These are phyloP conservation scores for Diversispora epigaea DNA, from an alignment of 192 early-diverging fungal genomes.

Conservation along the genomic window DNA sequence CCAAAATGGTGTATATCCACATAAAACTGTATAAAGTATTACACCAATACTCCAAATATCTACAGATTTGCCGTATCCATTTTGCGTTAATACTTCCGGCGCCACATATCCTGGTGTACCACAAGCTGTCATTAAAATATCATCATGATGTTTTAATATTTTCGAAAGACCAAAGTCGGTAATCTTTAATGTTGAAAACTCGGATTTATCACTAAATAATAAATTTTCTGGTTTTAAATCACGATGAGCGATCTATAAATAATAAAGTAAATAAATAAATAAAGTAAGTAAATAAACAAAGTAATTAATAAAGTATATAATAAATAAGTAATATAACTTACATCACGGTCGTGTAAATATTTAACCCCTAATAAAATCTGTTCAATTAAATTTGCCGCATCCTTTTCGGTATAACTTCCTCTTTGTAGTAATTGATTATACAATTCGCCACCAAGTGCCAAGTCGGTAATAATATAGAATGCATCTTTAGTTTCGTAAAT, in stretches of 20 bases:
- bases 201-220: conserved; percentile 62
- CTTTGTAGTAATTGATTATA: conserved; percentile 75
- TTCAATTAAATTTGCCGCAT: conserved; percentile 75
- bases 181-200: conserved; percentile 72
- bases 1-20: conserved; percentile 76
- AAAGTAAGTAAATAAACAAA: background rate
- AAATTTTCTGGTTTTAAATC: conserved; percentile 88
- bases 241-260: conserved; percentile 75
- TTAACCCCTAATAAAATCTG: conserved; percentile 78
- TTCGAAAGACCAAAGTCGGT: conserved; percentile 88
- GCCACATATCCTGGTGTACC: conserved; percentile 86
- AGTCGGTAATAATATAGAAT: conserved; percentile 71
- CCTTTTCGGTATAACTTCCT: conserved; percentile 77
- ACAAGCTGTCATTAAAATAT: conserved; percentile 82
- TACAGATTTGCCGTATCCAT: conserved; percentile 87
- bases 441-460: conserved; percentile 85
- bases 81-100: conserved; percentile 81
- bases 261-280: background rate
- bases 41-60: conserved; percentile 97
- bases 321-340: conserved; percentile 11
- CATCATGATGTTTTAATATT: conserved; percentile 68
- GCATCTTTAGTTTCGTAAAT: conserved; percentile 72
- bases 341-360: conserved; percentile 81
- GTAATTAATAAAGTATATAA: too few species aligned
- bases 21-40: conserved; percentile 83